phyloP scores from a whole-genome alignment of 2,329 filamentous ascomycete species.

The Ophiostoma australiae region DNA sequence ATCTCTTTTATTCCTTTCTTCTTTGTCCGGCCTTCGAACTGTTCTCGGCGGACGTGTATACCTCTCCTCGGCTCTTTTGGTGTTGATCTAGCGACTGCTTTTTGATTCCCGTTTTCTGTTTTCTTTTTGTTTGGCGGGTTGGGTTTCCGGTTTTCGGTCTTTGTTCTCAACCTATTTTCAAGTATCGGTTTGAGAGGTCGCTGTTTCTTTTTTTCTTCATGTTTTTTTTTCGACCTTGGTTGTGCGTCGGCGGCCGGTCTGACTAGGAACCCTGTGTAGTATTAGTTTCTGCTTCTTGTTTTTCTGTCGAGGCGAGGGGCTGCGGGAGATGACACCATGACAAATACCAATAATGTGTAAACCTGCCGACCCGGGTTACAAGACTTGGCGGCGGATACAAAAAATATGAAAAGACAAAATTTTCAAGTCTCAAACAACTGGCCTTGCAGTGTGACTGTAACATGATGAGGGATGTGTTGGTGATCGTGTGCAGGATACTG shows the following conservation, averaged over 20 bases:
- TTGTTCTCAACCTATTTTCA: background rate
- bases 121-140: slow-evolving; percentile 17
- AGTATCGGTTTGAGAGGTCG: background rate
- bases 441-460: background rate
- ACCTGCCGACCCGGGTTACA: slow-evolving; percentile 13
- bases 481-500: background rate
- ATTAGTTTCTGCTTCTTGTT: slow-evolving; percentile 20
- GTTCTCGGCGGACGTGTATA: slow-evolving; percentile 20
- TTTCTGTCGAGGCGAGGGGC: background rate
- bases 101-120: slow-evolving; percentile 5
- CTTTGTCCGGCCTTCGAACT: slow-evolving; percentile 13
- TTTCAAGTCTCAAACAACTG: slow-evolving; percentile 10
- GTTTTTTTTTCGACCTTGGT: slow-evolving; percentile 15
- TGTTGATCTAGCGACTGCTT: slow-evolving; percentile 13
- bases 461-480: background rate
- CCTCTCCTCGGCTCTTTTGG: slow-evolving; percentile 21
- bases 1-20: slow-evolving; percentile 8
- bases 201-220: slow-evolving; percentile 3
- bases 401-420: slow-evolving; percentile 22
- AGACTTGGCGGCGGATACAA: slow-evolving; percentile 17
- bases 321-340: slow-evolving; percentile 3
- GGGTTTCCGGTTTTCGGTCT: slow-evolving; percentile 9
- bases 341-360: slow-evolving; percentile 20
- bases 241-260: slow-evolving; percentile 22
- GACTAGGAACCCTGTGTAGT: slow-evolving; percentile 22